Base-by-base conservation (phyloP, 2,329 filamentous ascomycete genomes). In the Neocucurbitaria cava region DNA sequence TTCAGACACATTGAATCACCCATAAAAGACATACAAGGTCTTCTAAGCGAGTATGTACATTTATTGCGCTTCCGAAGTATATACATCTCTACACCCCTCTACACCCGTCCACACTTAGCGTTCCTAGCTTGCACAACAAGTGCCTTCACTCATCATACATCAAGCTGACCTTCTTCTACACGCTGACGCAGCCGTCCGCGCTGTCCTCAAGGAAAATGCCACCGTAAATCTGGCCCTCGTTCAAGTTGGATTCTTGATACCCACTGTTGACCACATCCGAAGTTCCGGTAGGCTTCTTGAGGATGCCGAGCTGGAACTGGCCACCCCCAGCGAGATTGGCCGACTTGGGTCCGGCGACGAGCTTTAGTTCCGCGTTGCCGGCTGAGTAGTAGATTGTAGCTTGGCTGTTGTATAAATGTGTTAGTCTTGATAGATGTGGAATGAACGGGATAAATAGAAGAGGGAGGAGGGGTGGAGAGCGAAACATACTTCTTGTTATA, bases 291-390 rank as follows among this genome's bases (percentile, higher is more conserved):
- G 83, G 80, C 78, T 87, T 87, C 80, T 88, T 88, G 54, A 88
- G 75, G 1, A 87, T 68, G 31, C 86, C 86, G 46, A 88, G 81
- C 68, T 88, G 86, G 70, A 81, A 87, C 68, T 87, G 84, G 20
- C 86, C 86, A 49, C 82, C 79, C 5, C 85, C 85, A 36, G 78
- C 77, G 50, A 86, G 77, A 60, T 86, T 78, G 61, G 85, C 84
- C 36, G 72, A 20, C 0, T 82, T 64, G 0, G 80, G 73, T 17
- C 76, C 70, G 0, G 79, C 83, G n/a, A 82, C 80, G 1, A 75
- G 68, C 28, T 77, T 72, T 26, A 88, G 81, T 0, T 80, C 69
- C 1, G 70, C 66, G 26, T 68, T 67, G 39, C 78, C 81, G 17
- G 75, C 73, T 1, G 85, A 87, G 76, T 86, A 87, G 72, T 82